Percentiles rank a stretch among this genome's conserved stretches.
These are phyloP conservation scores for Acaromyces ingoldii DNA, from an alignment of 1,284 basidiomycete species.

Conservation along the genomic window DNA sequence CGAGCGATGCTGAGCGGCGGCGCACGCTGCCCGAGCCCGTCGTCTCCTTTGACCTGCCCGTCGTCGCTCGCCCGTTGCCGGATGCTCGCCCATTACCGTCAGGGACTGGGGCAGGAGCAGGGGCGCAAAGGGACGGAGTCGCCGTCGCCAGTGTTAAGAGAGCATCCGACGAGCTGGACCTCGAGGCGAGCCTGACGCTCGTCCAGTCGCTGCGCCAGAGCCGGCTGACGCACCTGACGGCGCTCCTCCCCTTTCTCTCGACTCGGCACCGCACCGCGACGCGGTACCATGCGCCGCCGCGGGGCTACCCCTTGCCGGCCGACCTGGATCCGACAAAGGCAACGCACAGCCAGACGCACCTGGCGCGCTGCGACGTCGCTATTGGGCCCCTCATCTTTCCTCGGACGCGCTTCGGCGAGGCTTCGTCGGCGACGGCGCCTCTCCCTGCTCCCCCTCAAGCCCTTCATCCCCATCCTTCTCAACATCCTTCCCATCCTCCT, in stretches of 20 bases:
- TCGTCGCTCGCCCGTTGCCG: neutral
- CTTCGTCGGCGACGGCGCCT: neutral
- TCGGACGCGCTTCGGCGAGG: slow-evolving; percentile 5
- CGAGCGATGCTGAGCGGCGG: slow-evolving; percentile 3
- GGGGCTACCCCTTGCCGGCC: slow-evolving; percentile 3
- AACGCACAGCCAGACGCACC: slow-evolving; percentile 31
- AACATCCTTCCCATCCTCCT: too few relatives aligned
- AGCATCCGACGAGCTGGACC: neutral
- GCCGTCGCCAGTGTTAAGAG: neutral
- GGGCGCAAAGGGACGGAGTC: neutral
- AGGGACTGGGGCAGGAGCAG: neutral
- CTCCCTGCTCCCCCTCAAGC: too few relatives aligned
- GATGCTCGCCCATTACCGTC: too few relatives aligned
- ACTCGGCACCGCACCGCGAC: slow-evolving; percentile 5
- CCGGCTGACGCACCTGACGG: slow-evolving; percentile 45
- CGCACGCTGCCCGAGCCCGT: neutral
- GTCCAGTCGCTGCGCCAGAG: slow-evolving; percentile 47
- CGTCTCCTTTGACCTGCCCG: neutral
- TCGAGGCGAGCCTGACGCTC: slow-evolving; percentile 23
- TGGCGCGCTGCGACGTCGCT: slow-evolving; percentile 36
- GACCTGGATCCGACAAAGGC: slow-evolving; percentile 31
- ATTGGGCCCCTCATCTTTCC: slow-evolving; percentile 39
- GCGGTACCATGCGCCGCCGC: neutral
- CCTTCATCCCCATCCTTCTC: too few relatives aligned
- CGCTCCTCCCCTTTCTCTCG: slow-evolving; percentile 36